Evolutionary conservation across 495 filamentous ascomycete genomes (phyloP), one percentile per base, ranked within the genome.

Genomic region (Usnea hakonensis): DNA sequence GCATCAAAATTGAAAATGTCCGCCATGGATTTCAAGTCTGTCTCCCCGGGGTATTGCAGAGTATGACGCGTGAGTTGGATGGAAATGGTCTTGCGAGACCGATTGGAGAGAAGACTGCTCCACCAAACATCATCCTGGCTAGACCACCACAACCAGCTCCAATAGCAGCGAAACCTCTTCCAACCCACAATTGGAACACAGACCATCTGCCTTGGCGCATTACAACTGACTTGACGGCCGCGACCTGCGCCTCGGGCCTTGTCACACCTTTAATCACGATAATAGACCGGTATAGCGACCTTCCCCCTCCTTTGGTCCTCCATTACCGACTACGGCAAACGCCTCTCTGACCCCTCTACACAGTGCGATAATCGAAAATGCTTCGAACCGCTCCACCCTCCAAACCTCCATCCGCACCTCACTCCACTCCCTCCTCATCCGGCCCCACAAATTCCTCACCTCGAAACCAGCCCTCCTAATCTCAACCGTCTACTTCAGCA

Each of bases 321-420:
- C 40, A 26, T 6, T 57, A 35, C 26, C 13, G 8, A 37, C 11
- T 55, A 14, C 32, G 48, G n/a, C 17, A 57, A 9, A 21, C 28
- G 35, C 43, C 40, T 23, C 57, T 56, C 67, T 72, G 58, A 74
- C 61, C 41, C 37, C 58, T 33, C 64, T 55, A 40, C 30, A 33
- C 68, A 96, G 90, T 58, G 90, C 86, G 14, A 95, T 98, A 69
- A 96, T 97, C 75, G 91, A 97, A 75, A 96, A 96, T 77, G 90
- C 93, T 19, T 91, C 90, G 46, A 92, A 91, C 67, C 83, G 86
- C 60, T 80, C 81, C 65, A 81, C 87, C n/a, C 85, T 97, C 62
- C 73, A 74, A 53, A 71, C 76, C 54, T 92, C 89, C 53, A 76
- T 96, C 67, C 81, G 78, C 60, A 70, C 73, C 65, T 88, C 87